Evolutionary conservation across 1,284 basidiomycete species (phyloP).

Genomic region (Austropuccinia psidii): DNA sequence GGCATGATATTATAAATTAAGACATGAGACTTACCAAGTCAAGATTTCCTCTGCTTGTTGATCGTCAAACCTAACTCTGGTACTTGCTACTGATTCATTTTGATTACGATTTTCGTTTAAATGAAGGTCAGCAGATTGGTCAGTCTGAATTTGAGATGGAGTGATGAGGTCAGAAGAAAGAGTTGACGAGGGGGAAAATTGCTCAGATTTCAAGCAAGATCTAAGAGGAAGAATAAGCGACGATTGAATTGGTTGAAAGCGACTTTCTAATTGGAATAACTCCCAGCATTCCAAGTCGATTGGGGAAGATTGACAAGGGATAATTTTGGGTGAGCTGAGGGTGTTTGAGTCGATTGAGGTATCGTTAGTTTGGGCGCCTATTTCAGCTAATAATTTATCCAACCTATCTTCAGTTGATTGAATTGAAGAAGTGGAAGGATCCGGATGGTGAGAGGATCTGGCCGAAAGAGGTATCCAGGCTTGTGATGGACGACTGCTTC

Average conservation of each 20-base stretch:
- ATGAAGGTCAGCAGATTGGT: neutral
- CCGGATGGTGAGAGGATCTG: too few species aligned
- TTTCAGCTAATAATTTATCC: slow-evolving; percentile 14
- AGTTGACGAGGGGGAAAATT: neutral
- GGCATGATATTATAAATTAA: neutral
- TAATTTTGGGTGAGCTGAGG: neutral
- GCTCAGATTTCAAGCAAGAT: neutral
- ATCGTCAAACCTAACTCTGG: slow-evolving; percentile 13
- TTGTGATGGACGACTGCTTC: too few species aligned
- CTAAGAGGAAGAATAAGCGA: neutral
- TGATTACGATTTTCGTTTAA: neutral
- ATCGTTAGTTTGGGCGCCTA: neutral
- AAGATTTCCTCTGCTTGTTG: slow-evolving; percentile 6
- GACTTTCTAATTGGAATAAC: neutral
- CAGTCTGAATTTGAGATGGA: neutral
- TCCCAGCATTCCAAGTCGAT: neutral
- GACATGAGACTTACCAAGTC: slow-evolving; percentile 5
- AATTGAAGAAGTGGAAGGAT: too few species aligned
- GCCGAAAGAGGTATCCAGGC: too few species aligned
- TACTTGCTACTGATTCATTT: too few species aligned
- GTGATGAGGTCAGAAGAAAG: neutral
- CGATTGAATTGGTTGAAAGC: neutral
- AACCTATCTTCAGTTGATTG: neutral
- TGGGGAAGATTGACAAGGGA: neutral
- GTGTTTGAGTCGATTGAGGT: neutral